Evolutionary conservation across 2,329 filamentous ascomycete genomes (phyloP).

Genomic region (Fusarium austroafricanum): DNA sequence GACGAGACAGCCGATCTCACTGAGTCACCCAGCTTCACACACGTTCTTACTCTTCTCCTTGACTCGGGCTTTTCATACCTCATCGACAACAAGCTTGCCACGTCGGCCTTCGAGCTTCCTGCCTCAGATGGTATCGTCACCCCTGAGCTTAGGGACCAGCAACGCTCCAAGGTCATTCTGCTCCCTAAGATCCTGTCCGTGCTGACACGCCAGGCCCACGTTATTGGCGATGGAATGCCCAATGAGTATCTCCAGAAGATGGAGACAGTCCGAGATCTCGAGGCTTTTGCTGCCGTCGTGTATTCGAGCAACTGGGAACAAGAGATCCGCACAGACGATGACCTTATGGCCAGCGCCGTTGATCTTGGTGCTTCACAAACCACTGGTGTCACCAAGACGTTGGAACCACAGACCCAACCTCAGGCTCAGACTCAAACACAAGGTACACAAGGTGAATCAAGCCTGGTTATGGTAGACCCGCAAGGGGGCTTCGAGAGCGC

Average conservation of each 20-base stretch:
- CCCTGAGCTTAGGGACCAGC: constrained; percentile 64
- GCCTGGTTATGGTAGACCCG: constrained; percentile 64
- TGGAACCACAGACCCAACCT: constrained; percentile 29
- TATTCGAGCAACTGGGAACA: constrained; percentile 86
- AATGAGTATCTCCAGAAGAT: constrained; percentile 80
- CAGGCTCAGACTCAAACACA: constrained; percentile 1
- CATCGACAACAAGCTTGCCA: constrained; percentile 83
- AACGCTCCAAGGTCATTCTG: constrained; percentile 70
- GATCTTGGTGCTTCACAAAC: constrained; percentile 47
- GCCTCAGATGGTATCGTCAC: constrained; percentile 52
- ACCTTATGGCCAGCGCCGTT: constrained; percentile 54
- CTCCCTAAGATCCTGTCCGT: constrained; percentile 91
- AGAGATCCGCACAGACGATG: constrained; percentile 66
- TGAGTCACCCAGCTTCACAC: constrained; percentile 90
- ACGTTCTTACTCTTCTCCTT: constrained; percentile 86
- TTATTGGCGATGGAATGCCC: constrained; percentile 82
- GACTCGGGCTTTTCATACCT: constrained; percentile 88
- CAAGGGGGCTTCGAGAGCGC: constrained; percentile 71
- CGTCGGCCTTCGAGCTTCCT: constrained; percentile 76
- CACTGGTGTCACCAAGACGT: constrained; percentile 3
- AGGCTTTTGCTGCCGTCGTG: constrained; percentile 87
- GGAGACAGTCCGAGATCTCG: constrained; percentile 79
- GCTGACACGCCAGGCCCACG: constrained; percentile 89
- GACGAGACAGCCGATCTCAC: constrained; percentile 97
- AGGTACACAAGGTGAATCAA: constrained; percentile 56